phyloP scores from a whole-genome alignment of 805 yeast genomes.

The Isabelozyma pseudorhagii region DNA sequence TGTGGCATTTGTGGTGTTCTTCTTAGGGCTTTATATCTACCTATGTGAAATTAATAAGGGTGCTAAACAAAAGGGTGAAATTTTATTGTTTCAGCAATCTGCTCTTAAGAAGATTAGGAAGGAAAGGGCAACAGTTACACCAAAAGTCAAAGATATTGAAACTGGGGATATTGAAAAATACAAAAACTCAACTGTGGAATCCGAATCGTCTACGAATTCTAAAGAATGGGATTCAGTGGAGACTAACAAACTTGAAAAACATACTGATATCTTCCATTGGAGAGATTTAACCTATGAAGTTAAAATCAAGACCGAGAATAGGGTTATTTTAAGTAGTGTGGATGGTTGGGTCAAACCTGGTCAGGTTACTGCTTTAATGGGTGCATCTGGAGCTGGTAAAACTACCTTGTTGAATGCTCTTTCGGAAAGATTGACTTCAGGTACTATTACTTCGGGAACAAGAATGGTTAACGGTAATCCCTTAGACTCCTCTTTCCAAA shows the following conservation, averaged over 20 bases:
- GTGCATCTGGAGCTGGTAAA: slow-evolving; percentile 47
- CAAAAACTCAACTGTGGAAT: slow-evolving; percentile 2
- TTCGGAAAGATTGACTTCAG: slow-evolving; percentile 18
- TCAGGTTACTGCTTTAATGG: slow-evolving; percentile 73
- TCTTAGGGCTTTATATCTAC: slow-evolving; percentile 50
- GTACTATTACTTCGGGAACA: slow-evolving; percentile 22
- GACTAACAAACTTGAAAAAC: slow-evolving; percentile 17
- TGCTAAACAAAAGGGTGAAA: slow-evolving; percentile 70
- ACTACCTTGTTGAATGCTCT: slow-evolving; percentile 44
- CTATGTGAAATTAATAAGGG: slow-evolving; percentile 58
- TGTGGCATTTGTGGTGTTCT: slow-evolving; percentile 52
- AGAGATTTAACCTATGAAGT: slow-evolving; percentile 70
- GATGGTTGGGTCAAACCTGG: slow-evolving; percentile 87
- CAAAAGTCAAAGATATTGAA: not conserved
- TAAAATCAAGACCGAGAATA: slow-evolving; percentile 55
- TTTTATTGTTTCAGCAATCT: slow-evolving; percentile 54
- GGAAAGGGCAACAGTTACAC: not conserved
- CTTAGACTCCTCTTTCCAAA: slow-evolving; percentile 24
- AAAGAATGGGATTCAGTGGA: slow-evolving; percentile 4
- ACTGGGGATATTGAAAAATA: slow-evolving; percentile 17
- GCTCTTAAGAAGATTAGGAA: slow-evolving; percentile 38
- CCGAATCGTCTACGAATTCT: slow-evolving; percentile 8
- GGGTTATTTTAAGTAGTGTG: slow-evolving; percentile 60
- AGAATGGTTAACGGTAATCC: slow-evolving; percentile 35
- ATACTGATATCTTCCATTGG: slow-evolving; percentile 69